These are phyloP conservation scores for Erigeron canadensis DNA, from an alignment of 129 eudicot species.

Conservation along the genomic window DNA sequence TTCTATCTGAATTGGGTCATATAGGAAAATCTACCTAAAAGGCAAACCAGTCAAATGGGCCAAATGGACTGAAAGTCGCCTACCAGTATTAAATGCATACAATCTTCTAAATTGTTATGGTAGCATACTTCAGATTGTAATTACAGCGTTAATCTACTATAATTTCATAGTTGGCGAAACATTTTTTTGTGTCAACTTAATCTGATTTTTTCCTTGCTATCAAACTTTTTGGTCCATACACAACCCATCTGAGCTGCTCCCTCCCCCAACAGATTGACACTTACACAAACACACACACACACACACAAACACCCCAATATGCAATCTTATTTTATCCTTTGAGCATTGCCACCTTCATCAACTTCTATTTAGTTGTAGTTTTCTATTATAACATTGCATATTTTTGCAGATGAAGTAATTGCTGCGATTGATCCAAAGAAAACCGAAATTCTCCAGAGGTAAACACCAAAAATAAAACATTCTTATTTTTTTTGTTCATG, in stretches of 20 bases:
- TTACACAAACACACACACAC: background rate
- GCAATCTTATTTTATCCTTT: background rate
- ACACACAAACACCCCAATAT: background rate
- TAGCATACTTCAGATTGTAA: background rate
- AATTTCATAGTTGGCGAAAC: background rate
- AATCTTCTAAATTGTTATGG: too few species aligned
- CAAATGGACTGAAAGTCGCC: too few species aligned
- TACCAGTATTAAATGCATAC: too few species aligned
- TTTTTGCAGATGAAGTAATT: slow-evolving; percentile 72
- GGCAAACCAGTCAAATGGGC: background rate
- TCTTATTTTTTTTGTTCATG: background rate
- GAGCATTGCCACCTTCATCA: background rate
- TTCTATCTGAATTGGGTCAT: too few species aligned
- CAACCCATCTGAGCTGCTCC: too few species aligned
- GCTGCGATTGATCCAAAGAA: slow-evolving; percentile 89
- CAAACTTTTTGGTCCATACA: background rate
- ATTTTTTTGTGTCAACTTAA: slow-evolving; percentile 1
- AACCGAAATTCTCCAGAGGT: slow-evolving; percentile 87
- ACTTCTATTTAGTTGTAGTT: background rate
- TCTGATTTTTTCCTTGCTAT: background rate
- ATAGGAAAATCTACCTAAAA: too few species aligned
- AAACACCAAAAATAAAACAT: slow-evolving; percentile 2
- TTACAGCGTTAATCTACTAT: background rate
- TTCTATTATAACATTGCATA: background rate
- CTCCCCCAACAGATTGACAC: too few species aligned